phyloP scores from a whole-genome alignment of 2,329 filamentous ascomycete genomes.

The Decorospora gaudefroyi region DNA sequence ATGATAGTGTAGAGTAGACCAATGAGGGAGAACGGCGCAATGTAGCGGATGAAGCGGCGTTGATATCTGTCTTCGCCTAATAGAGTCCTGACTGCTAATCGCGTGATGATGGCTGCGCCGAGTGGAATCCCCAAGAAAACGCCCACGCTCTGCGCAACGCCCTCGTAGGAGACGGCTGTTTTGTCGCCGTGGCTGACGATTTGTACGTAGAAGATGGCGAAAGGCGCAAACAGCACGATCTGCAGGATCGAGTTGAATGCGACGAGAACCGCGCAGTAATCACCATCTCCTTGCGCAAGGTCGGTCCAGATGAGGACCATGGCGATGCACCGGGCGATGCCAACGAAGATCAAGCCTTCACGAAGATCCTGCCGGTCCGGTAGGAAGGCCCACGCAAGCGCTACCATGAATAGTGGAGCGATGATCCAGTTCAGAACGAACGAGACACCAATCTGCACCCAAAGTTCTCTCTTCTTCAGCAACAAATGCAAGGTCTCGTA shows the following conservation, averaged over 20 bases:
- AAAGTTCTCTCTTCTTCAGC: conserved; percentile 65
- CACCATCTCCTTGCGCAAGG: conserved; percentile 73
- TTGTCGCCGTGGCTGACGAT: conserved; percentile 63
- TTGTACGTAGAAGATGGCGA: conserved; percentile 61
- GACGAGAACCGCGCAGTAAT: conserved; percentile 73
- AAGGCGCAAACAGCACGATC: conserved; percentile 55
- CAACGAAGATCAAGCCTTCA: conserved; percentile 77
- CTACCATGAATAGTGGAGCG: conserved; percentile 81
- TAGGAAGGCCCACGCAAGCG: conserved; percentile 64
- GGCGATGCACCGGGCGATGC: conserved; percentile 82
- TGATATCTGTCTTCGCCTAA: conserved; percentile 67
- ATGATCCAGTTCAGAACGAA: conserved; percentile 81
- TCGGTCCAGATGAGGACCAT: conserved; percentile 87
- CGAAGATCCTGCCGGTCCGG: conserved; percentile 53
- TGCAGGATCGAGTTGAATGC: conserved; percentile 56
- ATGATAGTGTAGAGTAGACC: conserved; percentile 86
- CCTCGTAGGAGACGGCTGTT: conserved; percentile 61
- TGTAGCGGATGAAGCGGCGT: conserved; percentile 68
- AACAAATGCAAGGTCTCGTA: conserved; percentile 74
- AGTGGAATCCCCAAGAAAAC: conserved; percentile 84
- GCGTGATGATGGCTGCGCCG: conserved; percentile 75
- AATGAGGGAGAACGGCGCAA: conserved; percentile 75
- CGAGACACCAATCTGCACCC: conserved; percentile 79
- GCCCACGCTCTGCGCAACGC: conserved; percentile 77
- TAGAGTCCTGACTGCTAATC: conserved; percentile 63